Evolutionary conservation across 2,329 filamentous ascomycete species (phyloP), one percentile per base, ranked within the genome.

Genomic region (Incumbomyces delicatus): DNA sequence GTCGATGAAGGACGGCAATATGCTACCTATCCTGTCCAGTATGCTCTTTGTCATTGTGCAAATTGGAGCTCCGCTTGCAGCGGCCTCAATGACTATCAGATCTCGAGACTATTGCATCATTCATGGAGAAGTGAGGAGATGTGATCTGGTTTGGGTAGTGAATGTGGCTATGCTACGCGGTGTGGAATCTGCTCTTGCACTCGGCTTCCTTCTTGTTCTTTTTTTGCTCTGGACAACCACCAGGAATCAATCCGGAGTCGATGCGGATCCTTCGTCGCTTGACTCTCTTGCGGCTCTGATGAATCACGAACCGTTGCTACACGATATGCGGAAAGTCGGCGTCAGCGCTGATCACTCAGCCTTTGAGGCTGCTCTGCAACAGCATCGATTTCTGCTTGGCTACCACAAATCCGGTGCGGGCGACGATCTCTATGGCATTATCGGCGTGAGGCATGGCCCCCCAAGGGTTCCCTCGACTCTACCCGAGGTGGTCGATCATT

Each of bases 71-170:
- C 27, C 50, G 3, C 37, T 53, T 6, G 41, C 44, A 6, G 39
- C 49, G 6, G 46, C 50, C 20, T 41, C 46, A 10, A 47, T 48
- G 18, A 49, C 49, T 17, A 39, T 51, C 31, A 48, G 31, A 31
- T 37, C 51, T 7, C 41, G 31, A 12, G 42, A 35, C 3, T n/a
- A 39, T 31, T 53, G 51, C 33, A 41, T 31, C 14, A 40, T 31
- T 11, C n/a, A 30, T 27, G 42, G 20, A 6, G 37, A 32, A 29
- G 14, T 29, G 14, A 36, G 36, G 32, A 20, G 33, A 17, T 53
- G 51, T 33, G 45, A 45, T 37, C 51, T 49, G 7, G 41, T 38
- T 18, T 52, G 51, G 51, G 41, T 50, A 6, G 36, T 53, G 22
- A 52, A 50, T 27, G 27, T 42, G 22, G 33, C 32, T 27, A 38